Evolutionary conservation across 805 yeast genomes (phyloP).

Genomic region (Schwanniomyces sp.): DNA sequence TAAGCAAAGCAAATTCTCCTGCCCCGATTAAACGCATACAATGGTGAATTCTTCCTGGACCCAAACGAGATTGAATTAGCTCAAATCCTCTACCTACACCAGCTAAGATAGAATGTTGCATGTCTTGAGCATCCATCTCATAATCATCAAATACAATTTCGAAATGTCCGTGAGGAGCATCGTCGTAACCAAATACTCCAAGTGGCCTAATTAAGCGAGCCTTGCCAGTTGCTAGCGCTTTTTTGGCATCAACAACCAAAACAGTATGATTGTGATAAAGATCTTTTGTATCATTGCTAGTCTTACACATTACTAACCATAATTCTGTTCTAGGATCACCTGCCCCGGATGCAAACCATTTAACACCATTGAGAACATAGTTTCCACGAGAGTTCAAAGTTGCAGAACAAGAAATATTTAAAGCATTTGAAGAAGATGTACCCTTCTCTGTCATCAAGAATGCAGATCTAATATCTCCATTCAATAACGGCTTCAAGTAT

Average conservation of each 20-base stretch:
- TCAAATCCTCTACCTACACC: slow-evolving; percentile 58
- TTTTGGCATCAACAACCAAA: slow-evolving; percentile 51
- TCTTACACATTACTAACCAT: slow-evolving; percentile 56
- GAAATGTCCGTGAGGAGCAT: slow-evolving; percentile 73
- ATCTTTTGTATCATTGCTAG: slow-evolving; percentile 24
- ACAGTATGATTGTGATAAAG: slow-evolving; percentile 57
- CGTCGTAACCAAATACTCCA: slow-evolving; percentile 59
- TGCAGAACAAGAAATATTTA: slow-evolving; percentile 53
- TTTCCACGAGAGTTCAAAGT: slow-evolving; percentile 36
- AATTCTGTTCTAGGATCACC: slow-evolving; percentile 62
- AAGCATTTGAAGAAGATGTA: slow-evolving; percentile 60
- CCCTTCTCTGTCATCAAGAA: slow-evolving; percentile 67
- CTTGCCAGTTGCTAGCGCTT: slow-evolving; percentile 49
- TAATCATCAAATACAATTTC: slow-evolving; percentile 53
- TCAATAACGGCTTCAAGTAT: slow-evolving; percentile 54
- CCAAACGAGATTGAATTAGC: slow-evolving; percentile 61
- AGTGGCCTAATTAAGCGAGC: slow-evolving; percentile 52
- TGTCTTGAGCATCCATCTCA: slow-evolving; percentile 46
- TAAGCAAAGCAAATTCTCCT: slow-evolving; percentile 54
- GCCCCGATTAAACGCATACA: slow-evolving; percentile 66
- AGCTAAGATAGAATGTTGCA: slow-evolving; percentile 41
- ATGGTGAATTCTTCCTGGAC: slow-evolving; percentile 72
- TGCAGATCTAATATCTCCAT: slow-evolving; percentile 58
- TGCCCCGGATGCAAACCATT: slow-evolving; percentile 74
- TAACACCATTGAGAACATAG: slow-evolving; percentile 56